These are phyloP conservation scores for Dalbergia oliveri DNA, from an alignment of 306 rosid genomes.

Conservation along the genomic window DNA sequence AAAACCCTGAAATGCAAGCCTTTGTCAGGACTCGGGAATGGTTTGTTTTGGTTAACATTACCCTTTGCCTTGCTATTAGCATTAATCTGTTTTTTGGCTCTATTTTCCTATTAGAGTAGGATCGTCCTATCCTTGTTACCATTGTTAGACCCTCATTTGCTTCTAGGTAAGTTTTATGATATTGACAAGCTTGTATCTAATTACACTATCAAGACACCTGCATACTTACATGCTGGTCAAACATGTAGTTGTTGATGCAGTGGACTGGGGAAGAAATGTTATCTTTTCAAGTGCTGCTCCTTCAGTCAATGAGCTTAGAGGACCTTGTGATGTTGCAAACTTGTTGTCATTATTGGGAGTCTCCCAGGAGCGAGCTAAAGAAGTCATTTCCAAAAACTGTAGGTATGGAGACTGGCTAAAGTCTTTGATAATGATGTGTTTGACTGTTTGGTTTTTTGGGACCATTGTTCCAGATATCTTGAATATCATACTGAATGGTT, in stretches of 20 bases:
- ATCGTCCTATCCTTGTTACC: background rate
- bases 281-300: conserved; percentile 81
- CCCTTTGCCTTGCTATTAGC: background rate
- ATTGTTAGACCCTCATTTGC: conserved; percentile 2
- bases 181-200: conserved; percentile 14
- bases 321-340: conserved; percentile 91
- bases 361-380: conserved; percentile 80
- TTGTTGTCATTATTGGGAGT: conserved; percentile 79
- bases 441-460: background rate
- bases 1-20: background rate
- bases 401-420: conserved; percentile 62
- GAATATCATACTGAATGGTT: conserved; percentile 34
- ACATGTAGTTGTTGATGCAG: conserved; percentile 76
- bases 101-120: conserved; percentile 16
- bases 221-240: conserved; percentile 32
- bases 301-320: conserved; percentile 80
- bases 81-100: conserved; percentile 15
- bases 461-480: conserved; percentile 23
- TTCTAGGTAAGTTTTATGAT: conserved; percentile 1
- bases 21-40: background rate
- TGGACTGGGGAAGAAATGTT: conserved; percentile 87
- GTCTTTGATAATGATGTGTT: background rate
- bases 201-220: conserved; percentile 9
- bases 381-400: conserved; percentile 83
- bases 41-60: conserved; percentile 4